phyloP scores from a whole-genome alignment of 1,284 basidiomycete species.

The Tilletia indica region DNA sequence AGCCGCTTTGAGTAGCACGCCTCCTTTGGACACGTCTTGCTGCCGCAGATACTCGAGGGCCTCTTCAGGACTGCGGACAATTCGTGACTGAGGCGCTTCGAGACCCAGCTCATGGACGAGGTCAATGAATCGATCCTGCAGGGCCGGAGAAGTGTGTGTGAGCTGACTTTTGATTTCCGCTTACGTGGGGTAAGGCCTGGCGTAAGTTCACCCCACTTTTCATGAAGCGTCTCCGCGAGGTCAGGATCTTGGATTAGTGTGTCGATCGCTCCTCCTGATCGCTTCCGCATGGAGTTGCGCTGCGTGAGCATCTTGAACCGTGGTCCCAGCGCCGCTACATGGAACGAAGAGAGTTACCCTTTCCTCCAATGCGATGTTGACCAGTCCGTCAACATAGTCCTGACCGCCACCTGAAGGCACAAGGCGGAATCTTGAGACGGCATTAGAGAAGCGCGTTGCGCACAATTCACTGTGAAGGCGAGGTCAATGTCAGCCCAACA shows the following conservation, averaged over 20 bases:
- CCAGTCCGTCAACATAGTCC: constrained; percentile 47
- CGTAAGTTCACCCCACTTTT: constrained; percentile 42
- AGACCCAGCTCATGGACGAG: constrained; percentile 56
- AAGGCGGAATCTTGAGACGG: constrained; percentile 41
- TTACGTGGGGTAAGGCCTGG: neutral
- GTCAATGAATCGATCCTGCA: constrained; percentile 44
- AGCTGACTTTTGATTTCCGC: neutral
- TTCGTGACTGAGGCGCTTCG: constrained; percentile 52
- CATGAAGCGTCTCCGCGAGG: constrained; percentile 57
- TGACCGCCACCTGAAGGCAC: constrained; percentile 27
- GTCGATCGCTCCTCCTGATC: constrained; percentile 42
- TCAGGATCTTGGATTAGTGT: constrained; percentile 57
- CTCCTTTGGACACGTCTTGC: constrained; percentile 23
- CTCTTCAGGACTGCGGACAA: constrained; percentile 53
- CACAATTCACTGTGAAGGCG: constrained; percentile 40
- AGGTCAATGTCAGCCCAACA: neutral
- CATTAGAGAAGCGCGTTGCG: constrained; percentile 56
- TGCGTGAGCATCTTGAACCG: constrained; percentile 56
- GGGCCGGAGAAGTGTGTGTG: too few relatives aligned
- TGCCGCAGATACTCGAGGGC: constrained; percentile 49
- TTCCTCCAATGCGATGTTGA: constrained; percentile 50
- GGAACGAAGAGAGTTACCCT: constrained; percentile 57
- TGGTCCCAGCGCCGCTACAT: constrained; percentile 57
- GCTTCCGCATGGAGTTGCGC: constrained; percentile 51
- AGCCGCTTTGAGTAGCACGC: constrained; percentile 55